Evolutionary conservation across 495 filamentous ascomycete species (phyloP), one percentile per base, ranked within the genome.

Genomic region (Penicillium tannophilum): DNA sequence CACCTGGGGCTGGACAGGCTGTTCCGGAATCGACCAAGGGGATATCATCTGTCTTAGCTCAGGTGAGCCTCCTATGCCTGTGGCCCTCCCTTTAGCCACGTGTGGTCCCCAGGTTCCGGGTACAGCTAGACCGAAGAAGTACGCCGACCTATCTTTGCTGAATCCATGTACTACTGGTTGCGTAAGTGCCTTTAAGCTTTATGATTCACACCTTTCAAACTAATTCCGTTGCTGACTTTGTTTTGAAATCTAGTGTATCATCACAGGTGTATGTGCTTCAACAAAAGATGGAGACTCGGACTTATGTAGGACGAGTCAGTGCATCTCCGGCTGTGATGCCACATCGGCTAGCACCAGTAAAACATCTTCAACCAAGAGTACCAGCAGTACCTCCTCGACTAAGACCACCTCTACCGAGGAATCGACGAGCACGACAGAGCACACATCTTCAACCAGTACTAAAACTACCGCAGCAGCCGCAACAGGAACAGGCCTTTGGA

Each of bases 51-150:
- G 45, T 26, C 17, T 55, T 0, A 50, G 58, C 35, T 10, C 51
- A 8, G 56, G 50, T 4, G 19, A 48, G 0, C 49, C 56, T 8
- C 49, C 51, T 6, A 54, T 59, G 56, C 56, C 56, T 0, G 50
- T 47, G 41, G 42, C 45, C 11, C 26, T 54, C 5, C 30, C 41
- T 9, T 19, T 39, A n/a, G 56, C 56, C 7, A 42, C 31, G 0
- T 53, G 56, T 42, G 56, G 56, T 41, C 56, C 50, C 19, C 56
- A 59, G 24, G 35, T 48, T 2, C 56, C 56, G 12, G 48, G 49
- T 17, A 39, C 56, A 10, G 20, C 23, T 1, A 31, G 54, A 19
- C 60, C 60, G 12, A 41, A 17, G 9, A 54, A 57, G 6, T 58
- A 36, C 23, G 20, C 49, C 2, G 33, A 42, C 10, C 49, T 62